A percentile compares a stretch with the other conserved stretches of the same genome.
Conservation (phyloP, 2,329 filamentous ascomycete genomes). For the Drechslerella dactyloides region DNA sequence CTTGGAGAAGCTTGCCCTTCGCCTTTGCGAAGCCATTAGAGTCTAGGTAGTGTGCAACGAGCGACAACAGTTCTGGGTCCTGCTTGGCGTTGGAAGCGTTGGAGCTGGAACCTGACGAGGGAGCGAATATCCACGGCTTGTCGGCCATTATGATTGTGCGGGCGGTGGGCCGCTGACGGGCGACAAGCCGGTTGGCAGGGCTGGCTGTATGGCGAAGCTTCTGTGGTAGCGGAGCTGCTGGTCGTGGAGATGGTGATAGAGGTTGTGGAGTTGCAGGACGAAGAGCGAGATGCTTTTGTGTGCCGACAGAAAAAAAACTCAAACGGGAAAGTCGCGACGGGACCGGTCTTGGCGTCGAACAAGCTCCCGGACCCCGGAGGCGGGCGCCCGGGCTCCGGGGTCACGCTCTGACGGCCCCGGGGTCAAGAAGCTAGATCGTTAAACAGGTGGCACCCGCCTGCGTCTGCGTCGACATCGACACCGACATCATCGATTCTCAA, state of each 20-base stretch:
- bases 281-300: neutral
- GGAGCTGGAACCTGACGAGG: neutral
- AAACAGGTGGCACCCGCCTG: neutral
- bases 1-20: constrained; percentile 22
- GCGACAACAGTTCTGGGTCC: constrained; percentile 29
- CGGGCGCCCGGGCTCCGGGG: neutral
- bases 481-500: no score
- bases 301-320: constrained; percentile 2
- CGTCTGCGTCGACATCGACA: neutral
- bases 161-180: neutral
- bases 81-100: neutral
- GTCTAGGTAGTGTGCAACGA: constrained; percentile 32
- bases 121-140: constrained; percentile 17
- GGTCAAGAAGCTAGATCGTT: neutral
- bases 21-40: constrained; percentile 38
- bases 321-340: neutral
- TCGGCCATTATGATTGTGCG: neutral
- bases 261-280: neutral
- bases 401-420: neutral
- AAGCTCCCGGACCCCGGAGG: neutral
- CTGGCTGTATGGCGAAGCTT: neutral
- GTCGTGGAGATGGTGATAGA: constrained; percentile 4
- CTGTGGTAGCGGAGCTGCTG: neutral
- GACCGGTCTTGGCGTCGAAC: neutral
- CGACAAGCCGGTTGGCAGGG: neutral